A percentile compares a stretch with the other conserved stretches of the same genome.
Conservation (phyloP, 306 rosid genomes). For the Mucuna pruriens region DNA sequence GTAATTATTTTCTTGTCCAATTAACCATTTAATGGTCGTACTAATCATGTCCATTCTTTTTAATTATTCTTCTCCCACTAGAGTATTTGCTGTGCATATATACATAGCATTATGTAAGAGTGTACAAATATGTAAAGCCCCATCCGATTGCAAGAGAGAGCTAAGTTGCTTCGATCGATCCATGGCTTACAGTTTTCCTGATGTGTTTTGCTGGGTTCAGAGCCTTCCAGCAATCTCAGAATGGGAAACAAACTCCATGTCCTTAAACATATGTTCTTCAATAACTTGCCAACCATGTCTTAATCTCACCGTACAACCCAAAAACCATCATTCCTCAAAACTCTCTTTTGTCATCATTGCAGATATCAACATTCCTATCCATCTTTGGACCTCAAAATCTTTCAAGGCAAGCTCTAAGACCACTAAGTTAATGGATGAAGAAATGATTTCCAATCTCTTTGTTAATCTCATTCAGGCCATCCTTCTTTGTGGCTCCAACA, state of each 20-base stretch:
- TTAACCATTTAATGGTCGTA: constrained; percentile 27
- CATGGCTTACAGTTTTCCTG: constrained; percentile 73
- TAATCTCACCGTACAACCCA: constrained; percentile 55
- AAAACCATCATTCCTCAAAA: constrained; percentile 46
- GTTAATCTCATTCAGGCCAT: constrained; percentile 65
- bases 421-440: constrained; percentile 45
- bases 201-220: constrained; percentile 76
- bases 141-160: background rate
- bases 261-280: constrained; percentile 58
- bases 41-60: constrained; percentile 19
- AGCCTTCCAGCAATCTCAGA: constrained; percentile 75
- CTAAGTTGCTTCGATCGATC: constrained; percentile 3
- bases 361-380: constrained; percentile 58
- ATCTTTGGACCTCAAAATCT: constrained; percentile 85
- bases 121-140: constrained; percentile 41
- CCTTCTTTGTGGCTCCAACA: constrained; percentile 70
- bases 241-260: constrained; percentile 63
- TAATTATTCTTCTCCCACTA: constrained; percentile 25
- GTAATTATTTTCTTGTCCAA: constrained; percentile 40
- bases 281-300: constrained; percentile 63
- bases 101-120: constrained; percentile 32
- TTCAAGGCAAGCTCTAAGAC: constrained; percentile 49
- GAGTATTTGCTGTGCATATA: constrained; percentile 22
- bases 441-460: constrained; percentile 55
- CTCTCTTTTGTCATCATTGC: constrained; percentile 61